Conservation (phyloP, 768 basidiomycete genomes). For the Flagelloscypha sp. region DNA sequence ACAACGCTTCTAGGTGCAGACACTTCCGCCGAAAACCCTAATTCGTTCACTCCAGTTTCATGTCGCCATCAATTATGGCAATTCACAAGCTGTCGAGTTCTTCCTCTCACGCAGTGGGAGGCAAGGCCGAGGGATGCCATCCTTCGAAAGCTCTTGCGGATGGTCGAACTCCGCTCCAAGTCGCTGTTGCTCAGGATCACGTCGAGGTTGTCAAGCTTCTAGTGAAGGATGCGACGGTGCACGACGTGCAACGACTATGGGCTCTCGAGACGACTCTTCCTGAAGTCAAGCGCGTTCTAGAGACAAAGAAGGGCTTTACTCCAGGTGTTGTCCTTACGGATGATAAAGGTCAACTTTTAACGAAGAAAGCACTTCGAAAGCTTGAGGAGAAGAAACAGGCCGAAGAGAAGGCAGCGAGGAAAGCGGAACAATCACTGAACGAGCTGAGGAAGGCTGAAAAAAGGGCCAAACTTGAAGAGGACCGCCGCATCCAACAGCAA, state of each 20-base stretch:
- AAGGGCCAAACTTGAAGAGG: slow-evolving; percentile 16
- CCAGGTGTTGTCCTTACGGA: slow-evolving; percentile 25
- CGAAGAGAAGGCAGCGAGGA: slow-evolving; percentile 21
- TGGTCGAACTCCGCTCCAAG: slow-evolving; percentile 27
- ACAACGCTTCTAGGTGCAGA: slow-evolving; percentile 21
- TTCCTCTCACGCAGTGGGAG: slow-evolving; percentile 24
- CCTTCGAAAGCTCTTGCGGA: slow-evolving; percentile 27
- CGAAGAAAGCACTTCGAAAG: slow-evolving; percentile 20
- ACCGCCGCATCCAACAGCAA: too few species aligned
- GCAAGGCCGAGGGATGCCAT: slow-evolving; percentile 23
- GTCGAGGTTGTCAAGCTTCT: slow-evolving; percentile 24
- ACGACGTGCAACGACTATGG: slow-evolving; percentile 29
- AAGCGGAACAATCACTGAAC: slow-evolving; percentile 20
- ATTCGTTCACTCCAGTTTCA: slow-evolving; percentile 27
- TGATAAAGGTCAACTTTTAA: slow-evolving; percentile 6
- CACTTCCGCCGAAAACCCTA: slow-evolving; percentile 21
- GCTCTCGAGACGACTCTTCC: slow-evolving; percentile 1
- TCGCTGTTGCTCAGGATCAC: slow-evolving; percentile 24
- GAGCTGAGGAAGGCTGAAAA: slow-evolving; percentile 21
- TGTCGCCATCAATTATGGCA: slow-evolving; percentile 24
- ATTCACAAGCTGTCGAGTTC: slow-evolving; percentile 23
- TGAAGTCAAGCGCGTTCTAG: slow-evolving; percentile 20
- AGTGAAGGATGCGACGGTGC: slow-evolving; percentile 30
- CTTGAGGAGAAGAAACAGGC: slow-evolving; percentile 17
- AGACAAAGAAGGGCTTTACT: slow-evolving; percentile 20